A percentile compares a stretch with the other conserved stretches of the same genome.
Evolutionary conservation across 345 rosid genomes (phyloP).

Genomic region (Cardiospermum halicacabum): DNA sequence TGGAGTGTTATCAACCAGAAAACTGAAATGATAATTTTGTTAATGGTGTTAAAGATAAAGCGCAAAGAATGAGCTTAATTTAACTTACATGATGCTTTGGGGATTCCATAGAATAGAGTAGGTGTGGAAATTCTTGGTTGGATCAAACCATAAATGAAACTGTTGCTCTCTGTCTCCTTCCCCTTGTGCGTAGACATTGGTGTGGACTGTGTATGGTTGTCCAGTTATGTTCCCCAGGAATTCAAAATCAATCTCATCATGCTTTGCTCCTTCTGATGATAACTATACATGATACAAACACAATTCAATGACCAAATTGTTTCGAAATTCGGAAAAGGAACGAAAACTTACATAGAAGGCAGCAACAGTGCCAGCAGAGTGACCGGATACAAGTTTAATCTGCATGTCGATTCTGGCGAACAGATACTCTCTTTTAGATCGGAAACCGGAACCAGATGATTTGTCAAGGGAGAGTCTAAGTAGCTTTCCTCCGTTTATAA

Average conservation of each 20-base stretch:
- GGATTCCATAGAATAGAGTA: slow-evolving; percentile 59
- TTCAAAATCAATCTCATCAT: slow-evolving; percentile 71
- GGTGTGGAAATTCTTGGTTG: slow-evolving; percentile 56
- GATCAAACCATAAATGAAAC: slow-evolving; percentile 62
- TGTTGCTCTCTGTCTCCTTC: slow-evolving; percentile 61
- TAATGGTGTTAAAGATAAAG: too few relatives aligned
- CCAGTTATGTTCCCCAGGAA: slow-evolving; percentile 60
- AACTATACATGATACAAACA: slow-evolving; percentile 32
- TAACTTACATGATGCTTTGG: slow-evolving; percentile 42
- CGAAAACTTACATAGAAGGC: slow-evolving; percentile 20
- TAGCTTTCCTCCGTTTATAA: slow-evolving; percentile 18
- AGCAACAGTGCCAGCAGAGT: slow-evolving; percentile 34
- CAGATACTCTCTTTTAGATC: slow-evolving; percentile 19
- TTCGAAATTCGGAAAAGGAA: neutral
- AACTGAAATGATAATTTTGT: too few relatives aligned
- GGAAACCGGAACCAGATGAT: slow-evolving; percentile 23
- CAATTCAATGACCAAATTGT: neutral
- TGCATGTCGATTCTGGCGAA: slow-evolving; percentile 23
- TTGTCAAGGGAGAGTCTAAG: slow-evolving; percentile 19
- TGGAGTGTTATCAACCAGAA: too few relatives aligned
- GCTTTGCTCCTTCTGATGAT: slow-evolving; percentile 37
- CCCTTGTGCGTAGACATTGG: slow-evolving; percentile 57
- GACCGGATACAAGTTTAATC: slow-evolving; percentile 24
- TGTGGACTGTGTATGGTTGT: slow-evolving; percentile 56
- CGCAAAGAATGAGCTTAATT: too few relatives aligned